phyloP scores from a whole-genome alignment of 2,329 filamentous ascomycete genomes.

The Fusarium tanahbumbuense region DNA sequence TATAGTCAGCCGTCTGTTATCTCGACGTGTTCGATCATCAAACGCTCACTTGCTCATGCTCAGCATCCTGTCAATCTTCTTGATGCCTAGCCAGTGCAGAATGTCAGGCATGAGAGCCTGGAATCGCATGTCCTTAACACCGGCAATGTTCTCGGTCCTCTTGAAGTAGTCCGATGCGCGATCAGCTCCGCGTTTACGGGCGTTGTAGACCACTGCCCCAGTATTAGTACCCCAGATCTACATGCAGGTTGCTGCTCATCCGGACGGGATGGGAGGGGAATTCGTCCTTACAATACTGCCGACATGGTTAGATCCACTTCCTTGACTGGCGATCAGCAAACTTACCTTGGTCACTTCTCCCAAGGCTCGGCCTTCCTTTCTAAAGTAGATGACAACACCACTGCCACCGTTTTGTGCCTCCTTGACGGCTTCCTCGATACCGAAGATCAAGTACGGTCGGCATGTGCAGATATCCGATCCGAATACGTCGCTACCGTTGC shows the following conservation, averaged over 20 bases:
- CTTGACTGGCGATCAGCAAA: conserved; percentile 3
- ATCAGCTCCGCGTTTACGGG: conserved; percentile 81
- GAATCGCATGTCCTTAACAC: conserved; percentile 97
- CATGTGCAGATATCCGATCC: conserved; percentile 98
- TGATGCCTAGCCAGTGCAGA: conserved; percentile 97
- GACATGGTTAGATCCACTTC: conserved; percentile 30
- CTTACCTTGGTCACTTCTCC: conserved; percentile 95
- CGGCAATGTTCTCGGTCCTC: conserved; percentile 97
- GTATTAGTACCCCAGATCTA: conserved; percentile 37
- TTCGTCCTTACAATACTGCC: conserved; percentile 40
- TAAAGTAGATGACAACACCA: conserved; percentile 97
- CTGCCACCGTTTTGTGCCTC: conserved; percentile 94
- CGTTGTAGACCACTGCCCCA: conserved; percentile 74
- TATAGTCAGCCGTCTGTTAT: conserved; percentile 43
- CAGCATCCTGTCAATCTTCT: conserved; percentile 97
- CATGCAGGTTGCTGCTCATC: conserved; percentile 5
- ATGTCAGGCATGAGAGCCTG: conserved; percentile 98
- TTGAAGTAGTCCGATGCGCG: conserved; percentile 94
- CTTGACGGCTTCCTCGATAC: conserved; percentile 96
- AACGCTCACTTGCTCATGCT: conserved; percentile 93
- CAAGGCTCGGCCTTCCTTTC: conserved; percentile 93
- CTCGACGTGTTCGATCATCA: conserved; percentile 17
- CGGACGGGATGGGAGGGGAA: not conserved
- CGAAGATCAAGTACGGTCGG: conserved; percentile 93
- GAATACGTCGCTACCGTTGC: conserved; percentile 97